Evolutionary conservation across 2,329 filamentous ascomycete genomes (phyloP), one percentile per base, ranked within the genome.

Genomic region (Coniosporium tulheliwenetii): DNA sequence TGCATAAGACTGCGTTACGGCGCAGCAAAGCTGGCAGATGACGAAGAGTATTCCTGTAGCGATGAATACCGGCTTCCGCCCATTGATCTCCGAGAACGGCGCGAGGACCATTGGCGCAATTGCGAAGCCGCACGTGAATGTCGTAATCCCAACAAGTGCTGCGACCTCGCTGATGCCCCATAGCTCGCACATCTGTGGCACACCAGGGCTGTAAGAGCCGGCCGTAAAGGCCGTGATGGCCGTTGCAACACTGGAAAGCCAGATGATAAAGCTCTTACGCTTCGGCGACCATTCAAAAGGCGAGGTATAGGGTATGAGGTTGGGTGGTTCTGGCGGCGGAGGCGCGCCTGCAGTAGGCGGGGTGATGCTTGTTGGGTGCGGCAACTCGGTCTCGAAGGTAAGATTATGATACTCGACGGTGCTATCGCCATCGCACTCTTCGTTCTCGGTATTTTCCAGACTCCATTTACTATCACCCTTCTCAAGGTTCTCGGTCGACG

Each of bases 31-130:
- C 53, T 86, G 79, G 52, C 77, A 82, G 39, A 74, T 59, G 5
- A 85, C 73, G 51, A 81, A 91, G 1, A 93, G 53, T 12, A 81
- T 53, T 0, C 85, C 85, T 8, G 82, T 79, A 1, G 68, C 66
- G 16, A 87, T 68, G 51, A 94, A 91, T 30, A 93, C 82, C 0
- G 86, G 84, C 41, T 84, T 77, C 2, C 87, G 75, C 3, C 87
- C 87, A 59, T 91, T 85, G 55, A 93, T 80, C 60, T 95, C 87
- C 1, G 80, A 85, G 48, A 94, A 80, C 0, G 87, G 87, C 0
- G 87, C 87, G 0, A 94, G 70, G 1, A 85, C 69, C 86, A 95
- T 94, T 0, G 87, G 87, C 0, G 84, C 81, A 16, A 86, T 59
- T 0, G 73, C 85, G 49, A 94, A 94, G 3, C 87, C 86, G 30